Base-by-base conservation (phyloP, 2,329 filamentous ascomycete genomes). In the Ophiostoma sp. region DNA sequence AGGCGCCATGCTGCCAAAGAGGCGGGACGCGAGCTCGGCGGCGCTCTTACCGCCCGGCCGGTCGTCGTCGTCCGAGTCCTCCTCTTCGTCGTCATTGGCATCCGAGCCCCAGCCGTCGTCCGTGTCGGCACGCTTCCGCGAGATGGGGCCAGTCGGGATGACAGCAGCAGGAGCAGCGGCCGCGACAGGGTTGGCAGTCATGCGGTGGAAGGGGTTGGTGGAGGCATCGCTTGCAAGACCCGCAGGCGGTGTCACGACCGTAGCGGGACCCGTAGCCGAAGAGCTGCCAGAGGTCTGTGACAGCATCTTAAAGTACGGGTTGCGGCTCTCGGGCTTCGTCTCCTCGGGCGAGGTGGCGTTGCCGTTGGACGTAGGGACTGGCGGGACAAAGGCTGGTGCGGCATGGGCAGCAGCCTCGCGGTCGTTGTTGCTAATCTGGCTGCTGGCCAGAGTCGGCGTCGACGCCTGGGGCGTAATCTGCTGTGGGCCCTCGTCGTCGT, bases 1-100 rank as follows among this genome's bases (percentile, higher is more conserved):
- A 52, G 96, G 95, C 11, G 89, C 95, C 95, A 99, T 98, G 70
- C 95, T 97, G 74, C 96, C 95, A 80, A 99, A 99, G 25, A 99
- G 87, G 75, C 98, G 96, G 7, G 93, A 97, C 19, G 96, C 96
- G 50, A 99, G 89, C 78, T 97, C 93, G 75, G 97, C 96, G 68
- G 96, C 96, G 77, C 90, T 94, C 74, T 92, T 91, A 72, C 93
- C 93, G 22, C 93, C 91, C 11, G 91, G 89, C 71, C 94, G 92
- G 72, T 95, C 93, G 72, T 95, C 92, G 48, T 95, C 92, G 48
- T 90, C 91, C 70, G 93, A 92, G 72, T 92, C 90, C 25, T 92
- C 90, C 3, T 87, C 85, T 2, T 87, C 85, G 36, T 85, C 84
- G 25, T 84, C 83, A 39, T 85, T 83, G 74, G 91, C 91, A 74